Base-by-base conservation (phyloP, 148 eudicot species). In the Rhododendron simsii region DNA sequence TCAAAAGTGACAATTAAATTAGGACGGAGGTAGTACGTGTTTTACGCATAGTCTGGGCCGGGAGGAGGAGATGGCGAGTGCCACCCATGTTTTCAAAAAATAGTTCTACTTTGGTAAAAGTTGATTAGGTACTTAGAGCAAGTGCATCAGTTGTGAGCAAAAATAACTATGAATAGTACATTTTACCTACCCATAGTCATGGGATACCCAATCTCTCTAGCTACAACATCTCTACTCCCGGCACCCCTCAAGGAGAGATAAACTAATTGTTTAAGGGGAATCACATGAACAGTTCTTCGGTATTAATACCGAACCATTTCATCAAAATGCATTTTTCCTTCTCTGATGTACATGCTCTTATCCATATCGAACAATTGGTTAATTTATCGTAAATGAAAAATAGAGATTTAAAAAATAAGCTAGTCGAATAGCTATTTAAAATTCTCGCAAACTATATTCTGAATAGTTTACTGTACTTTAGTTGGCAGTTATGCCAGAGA, bases 401-500 rank as follows among this genome's bases (percentile, higher is more conserved):
- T 61, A 7, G 28, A 21, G 2, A 63, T 23, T 21, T 63, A 7
- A 23, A 23, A 23, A 21, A 23, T 63, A 59, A 5, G 20, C 65
- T 1, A 59, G 6, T 18, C n/a, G 1, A 59, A 20, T 63, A 11
- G 13, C 61, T 16, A 16, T 55, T 55, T 55, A 55, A 55, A 67
- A 30, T 28, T 12, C 4, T 69, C 75, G 13, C 1, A 30, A 71
- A 30, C 7, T 12, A 13, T 28, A 33, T n/a, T 65, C 73, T 65
- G 14, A n/a, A 65, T 7, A n/a, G 2, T n/a, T 65, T 65, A n/a
- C 33, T 59, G 4, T 47, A 47, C 50, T 7, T 8, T 61, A 23
- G 71, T 67, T 59, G 65, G 65, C 65, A 10, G 13, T 26, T 1
- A 63, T 23, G 90, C 83, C 87, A 87, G 88, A 84, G 80, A 81